A percentile compares a stretch with the other conserved stretches of the same genome.
Conservation (phyloP, 2,329 filamentous ascomycete genomes). For the Aspergillus persii region DNA sequence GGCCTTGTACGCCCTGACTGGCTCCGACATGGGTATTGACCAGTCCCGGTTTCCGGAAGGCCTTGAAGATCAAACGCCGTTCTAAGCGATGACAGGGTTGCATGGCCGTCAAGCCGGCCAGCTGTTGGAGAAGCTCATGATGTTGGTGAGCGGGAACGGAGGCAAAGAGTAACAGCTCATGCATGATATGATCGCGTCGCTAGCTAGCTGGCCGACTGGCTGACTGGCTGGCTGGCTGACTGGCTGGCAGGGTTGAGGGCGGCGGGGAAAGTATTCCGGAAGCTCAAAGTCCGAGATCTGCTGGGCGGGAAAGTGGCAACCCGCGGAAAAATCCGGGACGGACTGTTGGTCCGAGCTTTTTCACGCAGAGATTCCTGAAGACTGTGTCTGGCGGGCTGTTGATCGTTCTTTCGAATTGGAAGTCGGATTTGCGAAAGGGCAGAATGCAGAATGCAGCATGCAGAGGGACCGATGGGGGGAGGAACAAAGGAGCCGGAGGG, state of each 20-base stretch:
- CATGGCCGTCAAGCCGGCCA: slow-evolving; percentile 61
- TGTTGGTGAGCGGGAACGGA: slow-evolving; percentile 57
- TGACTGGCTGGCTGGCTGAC: not conserved
- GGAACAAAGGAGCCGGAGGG: too few species aligned
- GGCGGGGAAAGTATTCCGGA: slow-evolving; percentile 6
- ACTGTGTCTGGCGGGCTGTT: too few species aligned
- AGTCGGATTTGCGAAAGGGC: too few species aligned
- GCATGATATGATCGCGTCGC: slow-evolving; percentile 44
- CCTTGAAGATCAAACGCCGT: slow-evolving; percentile 59
- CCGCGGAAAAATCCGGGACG: not conserved
- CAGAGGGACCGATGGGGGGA: too few species aligned
- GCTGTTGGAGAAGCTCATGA: slow-evolving; percentile 59
- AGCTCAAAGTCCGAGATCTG: not conserved
- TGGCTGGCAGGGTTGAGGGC: not conserved
- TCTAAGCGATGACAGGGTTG: slow-evolving; percentile 56
- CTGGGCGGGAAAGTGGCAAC: not conserved
- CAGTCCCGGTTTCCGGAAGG: slow-evolving; percentile 47
- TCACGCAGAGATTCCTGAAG: not conserved
- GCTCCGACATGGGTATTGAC: slow-evolving; percentile 41
- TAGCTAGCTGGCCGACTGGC: too few species aligned
- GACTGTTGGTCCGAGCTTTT: not conserved
- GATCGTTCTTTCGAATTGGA: too few species aligned
- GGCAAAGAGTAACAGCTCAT: slow-evolving; percentile 62
- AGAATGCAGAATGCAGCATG: too few species aligned
- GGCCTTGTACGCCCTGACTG: slow-evolving; percentile 45